Conservation (phyloP, 805 yeast species). For the Candida loeiensis region DNA sequence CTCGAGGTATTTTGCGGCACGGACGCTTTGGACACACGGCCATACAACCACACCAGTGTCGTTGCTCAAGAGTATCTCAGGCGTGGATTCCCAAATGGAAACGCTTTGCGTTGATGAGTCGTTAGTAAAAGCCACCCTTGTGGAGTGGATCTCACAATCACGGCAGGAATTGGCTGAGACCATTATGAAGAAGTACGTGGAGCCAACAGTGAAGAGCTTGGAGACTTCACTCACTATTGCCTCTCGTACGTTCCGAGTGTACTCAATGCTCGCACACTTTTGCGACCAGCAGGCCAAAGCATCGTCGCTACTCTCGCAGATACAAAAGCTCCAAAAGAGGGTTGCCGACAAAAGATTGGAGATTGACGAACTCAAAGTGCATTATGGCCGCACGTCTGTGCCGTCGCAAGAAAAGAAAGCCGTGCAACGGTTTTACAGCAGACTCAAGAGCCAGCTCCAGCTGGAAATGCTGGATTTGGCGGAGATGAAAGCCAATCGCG, state of each 20-base stretch:
- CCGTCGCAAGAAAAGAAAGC: constrained; percentile 47
- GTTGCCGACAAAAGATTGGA: constrained; percentile 45
- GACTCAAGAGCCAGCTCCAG: constrained; percentile 44
- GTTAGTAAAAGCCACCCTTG: constrained; percentile 43
- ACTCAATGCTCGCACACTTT: constrained; percentile 63
- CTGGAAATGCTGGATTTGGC: constrained; percentile 49
- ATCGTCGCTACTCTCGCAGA: constrained; percentile 40
- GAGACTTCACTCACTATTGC: background rate
- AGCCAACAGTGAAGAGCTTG: constrained; percentile 32
- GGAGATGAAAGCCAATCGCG: constrained; percentile 32
- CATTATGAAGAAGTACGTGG: constrained; percentile 57
- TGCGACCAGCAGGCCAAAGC: constrained; percentile 63
- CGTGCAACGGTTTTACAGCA: constrained; percentile 50
- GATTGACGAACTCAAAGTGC: constrained; percentile 45
- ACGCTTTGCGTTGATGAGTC: constrained; percentile 18
- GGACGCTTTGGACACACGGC: constrained; percentile 62
- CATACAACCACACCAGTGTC: constrained; percentile 55
- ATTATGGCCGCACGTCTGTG: constrained; percentile 38
- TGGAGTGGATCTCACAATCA: constrained; percentile 70
- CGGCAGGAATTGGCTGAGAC: constrained; percentile 61
- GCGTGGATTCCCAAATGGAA: constrained; percentile 14
- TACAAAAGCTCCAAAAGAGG: constrained; percentile 38
- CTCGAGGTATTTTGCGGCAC: constrained; percentile 50
- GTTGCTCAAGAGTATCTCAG: constrained; percentile 37
- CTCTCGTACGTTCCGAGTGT: constrained; percentile 29